A percentile compares a stretch with the other conserved stretches of the same genome.
These are phyloP conservation scores for Ophiognomonia clavigignenti-juglandacearum DNA, from an alignment of 2,329 filamentous ascomycete species.

Conservation along the genomic window DNA sequence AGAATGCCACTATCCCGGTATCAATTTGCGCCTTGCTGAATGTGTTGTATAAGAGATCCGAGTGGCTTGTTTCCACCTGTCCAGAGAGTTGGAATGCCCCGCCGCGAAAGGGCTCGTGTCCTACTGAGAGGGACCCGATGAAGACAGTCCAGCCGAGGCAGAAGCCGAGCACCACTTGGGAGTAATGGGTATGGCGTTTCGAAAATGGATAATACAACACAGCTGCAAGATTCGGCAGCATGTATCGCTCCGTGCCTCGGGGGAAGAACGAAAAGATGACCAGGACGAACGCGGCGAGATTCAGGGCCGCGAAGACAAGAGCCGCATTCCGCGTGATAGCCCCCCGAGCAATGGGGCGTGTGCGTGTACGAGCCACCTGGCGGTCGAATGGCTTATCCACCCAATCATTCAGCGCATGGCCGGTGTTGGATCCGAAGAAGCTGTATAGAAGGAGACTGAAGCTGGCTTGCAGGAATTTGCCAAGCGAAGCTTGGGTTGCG, in stretches of 20 bases:
- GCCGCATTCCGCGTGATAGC: not conserved
- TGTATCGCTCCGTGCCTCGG: not conserved
- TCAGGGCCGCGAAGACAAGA: not conserved
- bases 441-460: not conserved
- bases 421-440: not conserved
- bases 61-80: not conserved
- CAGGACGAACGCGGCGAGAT: not conserved
- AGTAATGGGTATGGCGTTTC: not conserved
- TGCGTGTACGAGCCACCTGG: not conserved
- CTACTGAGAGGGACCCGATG: not conserved
- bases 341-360: not conserved
- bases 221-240: not conserved
- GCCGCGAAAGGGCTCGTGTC: not conserved
- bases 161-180: not conserved
- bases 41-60: too few species aligned
- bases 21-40: not conserved
- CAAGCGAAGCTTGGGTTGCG: not conserved
- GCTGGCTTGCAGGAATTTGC: not conserved
- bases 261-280: not conserved
- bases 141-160: not conserved
- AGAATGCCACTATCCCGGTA: not conserved
- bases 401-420: not conserved
- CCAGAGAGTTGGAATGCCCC: not conserved
- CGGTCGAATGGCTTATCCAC: not conserved
- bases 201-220: not conserved